Base-by-base conservation (phyloP, 768 basidiomycete genomes). In the Amanita jacksonii region DNA sequence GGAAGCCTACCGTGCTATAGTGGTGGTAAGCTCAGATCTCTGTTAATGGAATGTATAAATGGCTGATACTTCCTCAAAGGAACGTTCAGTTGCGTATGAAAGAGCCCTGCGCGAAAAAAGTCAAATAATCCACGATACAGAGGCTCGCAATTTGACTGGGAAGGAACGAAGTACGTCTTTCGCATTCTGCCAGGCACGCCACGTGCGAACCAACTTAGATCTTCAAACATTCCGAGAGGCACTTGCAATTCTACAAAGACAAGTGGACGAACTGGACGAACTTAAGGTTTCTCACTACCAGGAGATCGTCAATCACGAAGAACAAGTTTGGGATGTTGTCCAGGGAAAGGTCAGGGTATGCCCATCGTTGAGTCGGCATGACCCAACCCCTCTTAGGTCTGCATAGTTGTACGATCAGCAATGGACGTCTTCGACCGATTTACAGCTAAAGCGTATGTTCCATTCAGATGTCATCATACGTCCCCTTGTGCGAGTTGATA, bases 291-390 rank as follows among this genome's bases (percentile, higher is more conserved):
- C 74, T 5, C 90, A 97, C 63, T 93, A 97, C 55, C 76, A 82
- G 50, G 82, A 90, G 53, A 90, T 94, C 42, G 65, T 91, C 39
- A 86, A 88, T 47, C 91, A 92, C 52, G 92, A 96, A 63, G 89
- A 93, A 52, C 82, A 94, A 60, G 84, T 90, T n/a, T 97, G 93
- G 93, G 80, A 92, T 53, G 76, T 79, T 10, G 88, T 94, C 5
- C 80, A 93, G 58, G 77, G 72, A 50, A 94, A 93, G 70, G 85
- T 85, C 51, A 25, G 60, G 51, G n/a, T 23, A 19, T 51, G 7
- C 13, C 41, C 40, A 40, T 30, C 28, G 10, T 44, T 16, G 28
- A 19, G 40, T n/a, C 13, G 34, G 23, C 46, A 48, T 48, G 38
- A 49, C 42, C 48, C 49, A 34, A 52, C 37, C 28, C 34, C n/a